Evolutionary conservation across 305 asterid genomes (phyloP).

Genomic region (Plantago coronopus): DNA sequence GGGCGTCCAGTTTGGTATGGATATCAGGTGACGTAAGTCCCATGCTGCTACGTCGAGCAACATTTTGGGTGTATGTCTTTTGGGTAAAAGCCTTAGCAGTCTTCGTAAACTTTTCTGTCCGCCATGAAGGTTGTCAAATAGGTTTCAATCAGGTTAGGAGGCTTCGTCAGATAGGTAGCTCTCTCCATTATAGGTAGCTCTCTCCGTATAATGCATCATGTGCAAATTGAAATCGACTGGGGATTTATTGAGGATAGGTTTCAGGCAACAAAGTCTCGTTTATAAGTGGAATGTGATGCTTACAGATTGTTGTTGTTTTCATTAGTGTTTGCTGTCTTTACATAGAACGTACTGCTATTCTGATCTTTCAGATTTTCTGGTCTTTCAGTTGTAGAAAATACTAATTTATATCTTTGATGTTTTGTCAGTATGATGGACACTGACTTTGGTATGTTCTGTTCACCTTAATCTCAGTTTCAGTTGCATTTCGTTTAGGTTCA

Average conservation of each 20-base stretch:
- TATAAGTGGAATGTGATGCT: background rate
- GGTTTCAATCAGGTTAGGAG: background rate
- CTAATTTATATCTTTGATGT: background rate
- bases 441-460: too few relatives aligned
- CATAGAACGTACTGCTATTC: background rate
- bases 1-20: too few relatives aligned
- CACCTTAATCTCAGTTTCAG: too few relatives aligned
- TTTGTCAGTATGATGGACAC: background rate
- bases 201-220: too few relatives aligned
- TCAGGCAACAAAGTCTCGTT: too few relatives aligned
- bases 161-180: background rate
- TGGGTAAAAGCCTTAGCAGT: background rate
- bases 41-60: background rate
- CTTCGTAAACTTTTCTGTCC: too few relatives aligned
- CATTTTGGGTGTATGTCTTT: background rate
- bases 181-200: too few relatives aligned
- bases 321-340: background rate
- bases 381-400: slow-evolving; percentile 9
- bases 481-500: too few relatives aligned
- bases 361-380: slow-evolving; percentile 4
- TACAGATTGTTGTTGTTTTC: background rate
- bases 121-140: too few relatives aligned
- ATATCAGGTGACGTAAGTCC: background rate
- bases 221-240: too few relatives aligned
- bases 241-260: too few relatives aligned